A percentile compares a stretch with the other conserved stretches of the same genome.
Evolutionary conservation across 2,329 filamentous ascomycete species (phyloP).

Genomic region (Fusarium proliferatum): DNA sequence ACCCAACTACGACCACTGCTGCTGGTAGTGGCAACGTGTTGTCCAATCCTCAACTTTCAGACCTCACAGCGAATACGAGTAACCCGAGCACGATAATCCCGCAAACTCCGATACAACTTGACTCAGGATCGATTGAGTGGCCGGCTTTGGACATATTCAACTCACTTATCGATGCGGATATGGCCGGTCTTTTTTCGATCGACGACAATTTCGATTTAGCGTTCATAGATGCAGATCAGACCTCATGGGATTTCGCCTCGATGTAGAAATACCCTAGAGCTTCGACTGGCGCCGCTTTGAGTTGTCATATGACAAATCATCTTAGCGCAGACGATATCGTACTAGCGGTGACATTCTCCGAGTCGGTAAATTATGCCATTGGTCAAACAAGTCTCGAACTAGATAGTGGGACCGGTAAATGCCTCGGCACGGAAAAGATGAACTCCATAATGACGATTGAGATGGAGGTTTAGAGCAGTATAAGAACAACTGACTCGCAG

Average conservation of each 20-base stretch:
- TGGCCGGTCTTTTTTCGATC: neutral
- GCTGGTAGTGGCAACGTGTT: accelerated
- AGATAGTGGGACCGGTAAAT: constrained; percentile 17
- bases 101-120: accelerated
- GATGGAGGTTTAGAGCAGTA: neutral
- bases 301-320: constrained; percentile 1
- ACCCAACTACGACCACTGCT: neutral
- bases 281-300: no score
- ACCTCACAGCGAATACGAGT: accelerated
- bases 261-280: neutral
- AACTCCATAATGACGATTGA: constrained; percentile 13
- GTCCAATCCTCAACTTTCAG: no score
- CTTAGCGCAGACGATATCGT: neutral
- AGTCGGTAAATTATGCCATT: constrained; percentile 11
- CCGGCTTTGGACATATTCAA: constrained; percentile 9
- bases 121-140: neutral
- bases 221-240: neutral
- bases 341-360: neutral
- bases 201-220: neutral
- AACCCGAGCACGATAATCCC: neutral
- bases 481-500: neutral
- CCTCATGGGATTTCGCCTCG: neutral
- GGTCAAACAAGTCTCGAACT: neutral
- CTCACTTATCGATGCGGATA: constrained; percentile 13
- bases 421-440: constrained; percentile 8